phyloP scores from a whole-genome alignment of 2,329 filamentous ascomycete species.

The Cercospora berteroae region DNA sequence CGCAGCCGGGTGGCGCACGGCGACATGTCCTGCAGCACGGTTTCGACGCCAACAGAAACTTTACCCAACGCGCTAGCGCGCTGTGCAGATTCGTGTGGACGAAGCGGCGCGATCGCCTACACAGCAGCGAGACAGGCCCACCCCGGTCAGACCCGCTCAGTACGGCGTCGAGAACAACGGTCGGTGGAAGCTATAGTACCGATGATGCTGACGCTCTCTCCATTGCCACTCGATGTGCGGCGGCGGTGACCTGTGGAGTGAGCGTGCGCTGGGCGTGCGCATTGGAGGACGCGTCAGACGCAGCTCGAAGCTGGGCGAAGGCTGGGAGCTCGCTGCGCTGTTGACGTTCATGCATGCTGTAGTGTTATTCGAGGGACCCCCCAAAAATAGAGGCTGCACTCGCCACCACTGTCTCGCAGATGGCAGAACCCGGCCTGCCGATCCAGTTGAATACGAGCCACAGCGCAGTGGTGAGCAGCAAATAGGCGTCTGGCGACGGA shows the following conservation, averaged over 20 bases:
- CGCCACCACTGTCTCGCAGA: constrained; percentile 12
- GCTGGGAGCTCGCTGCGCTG: neutral
- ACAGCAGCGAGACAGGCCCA: neutral
- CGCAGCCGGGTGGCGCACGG: neutral
- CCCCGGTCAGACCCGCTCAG: constrained; percentile 2
- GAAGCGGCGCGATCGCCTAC: constrained; percentile 5
- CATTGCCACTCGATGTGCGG: neutral
- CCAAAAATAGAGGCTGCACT: constrained; percentile 4
- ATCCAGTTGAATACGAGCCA: constrained; percentile 17
- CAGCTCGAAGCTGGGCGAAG: neutral
- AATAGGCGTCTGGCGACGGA: neutral
- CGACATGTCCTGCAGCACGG: constrained; percentile 10
- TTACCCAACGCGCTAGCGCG: neutral
- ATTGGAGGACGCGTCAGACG: constrained; percentile 12
- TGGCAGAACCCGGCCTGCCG: constrained; percentile 4
- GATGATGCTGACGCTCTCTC: neutral
- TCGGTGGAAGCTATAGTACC: neutral
- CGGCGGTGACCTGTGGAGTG: neutral
- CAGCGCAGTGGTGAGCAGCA: neutral
- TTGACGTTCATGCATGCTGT: constrained; percentile 4
- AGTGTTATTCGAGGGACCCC: neutral
- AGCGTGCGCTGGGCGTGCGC: neutral
- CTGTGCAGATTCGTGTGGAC: constrained; percentile 8
- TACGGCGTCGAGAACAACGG: constrained; percentile 11
- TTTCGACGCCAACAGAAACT: constrained; percentile 21